Evolutionary conservation across 2,329 filamentous ascomycete species (phyloP).

Genomic region (Claviceps paspali): DNA sequence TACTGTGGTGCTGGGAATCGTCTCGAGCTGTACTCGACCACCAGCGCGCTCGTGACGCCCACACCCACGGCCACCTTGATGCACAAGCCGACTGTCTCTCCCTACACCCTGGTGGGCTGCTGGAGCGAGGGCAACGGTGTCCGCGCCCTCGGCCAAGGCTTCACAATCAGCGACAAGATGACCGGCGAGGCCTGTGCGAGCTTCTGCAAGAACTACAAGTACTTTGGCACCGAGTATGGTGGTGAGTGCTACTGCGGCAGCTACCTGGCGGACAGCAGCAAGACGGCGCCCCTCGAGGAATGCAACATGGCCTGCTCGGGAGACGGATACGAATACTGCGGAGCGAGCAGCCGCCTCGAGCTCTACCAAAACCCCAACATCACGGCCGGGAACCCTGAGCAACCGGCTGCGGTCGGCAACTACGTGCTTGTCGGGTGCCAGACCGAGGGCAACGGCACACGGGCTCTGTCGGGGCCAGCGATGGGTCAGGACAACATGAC

Average conservation of each 20-base stretch:
- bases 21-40: constrained; percentile 28
- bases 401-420: constrained; percentile 17
- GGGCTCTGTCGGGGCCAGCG: constrained; percentile 16
- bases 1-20: constrained; percentile 28
- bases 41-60: constrained; percentile 17
- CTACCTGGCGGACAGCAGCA: constrained; percentile 13
- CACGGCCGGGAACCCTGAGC: constrained; percentile 14
- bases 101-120: constrained; percentile 24
- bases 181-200: constrained; percentile 19
- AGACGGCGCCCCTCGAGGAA: constrained; percentile 15
- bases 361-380: constrained; percentile 18
- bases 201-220: constrained; percentile 21
- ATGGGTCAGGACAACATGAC: constrained; percentile 17
- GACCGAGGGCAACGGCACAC: constrained; percentile 19
- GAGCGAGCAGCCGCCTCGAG: constrained; percentile 16
- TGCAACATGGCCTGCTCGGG: constrained; percentile 21
- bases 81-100: constrained; percentile 11
- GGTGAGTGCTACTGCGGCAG: constrained; percentile 25
- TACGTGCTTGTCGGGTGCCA: constrained; percentile 22
- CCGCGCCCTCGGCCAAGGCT: constrained; percentile 18
- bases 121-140: constrained; percentile 22
- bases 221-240: constrained; percentile 26
- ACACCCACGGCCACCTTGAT: constrained; percentile 13
- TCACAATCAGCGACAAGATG: constrained; percentile 14
- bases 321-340: constrained; percentile 18